These are phyloP conservation scores for Penicillium sumatraense DNA, from an alignment of 2,329 filamentous ascomycete genomes.

Conservation along the genomic window DNA sequence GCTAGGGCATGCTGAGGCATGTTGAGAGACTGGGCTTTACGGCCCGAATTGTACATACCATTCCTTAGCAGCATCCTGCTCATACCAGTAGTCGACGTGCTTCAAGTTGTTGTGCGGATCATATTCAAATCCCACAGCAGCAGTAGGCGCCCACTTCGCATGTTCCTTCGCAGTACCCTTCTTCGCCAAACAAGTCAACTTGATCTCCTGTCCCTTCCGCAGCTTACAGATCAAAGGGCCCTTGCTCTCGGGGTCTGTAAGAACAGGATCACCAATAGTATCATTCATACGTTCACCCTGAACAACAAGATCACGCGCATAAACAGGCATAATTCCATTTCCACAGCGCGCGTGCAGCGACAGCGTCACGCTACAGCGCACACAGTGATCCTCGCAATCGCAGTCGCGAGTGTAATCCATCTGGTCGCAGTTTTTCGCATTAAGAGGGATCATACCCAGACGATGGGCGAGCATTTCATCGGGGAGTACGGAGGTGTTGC, in stretches of 20 bases:
- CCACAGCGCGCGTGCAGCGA: slow-evolving; percentile 85
- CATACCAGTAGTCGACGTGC: slow-evolving; percentile 94
- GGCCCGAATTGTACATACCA: slow-evolving; percentile 76
- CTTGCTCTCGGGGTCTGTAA: slow-evolving; percentile 78
- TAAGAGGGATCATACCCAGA: slow-evolving; percentile 85
- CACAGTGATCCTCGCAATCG: slow-evolving; percentile 94
- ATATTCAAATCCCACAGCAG: slow-evolving; percentile 95
- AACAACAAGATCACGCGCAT: slow-evolving; percentile 84
- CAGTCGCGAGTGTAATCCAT: slow-evolving; percentile 91
- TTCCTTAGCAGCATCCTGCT: slow-evolving; percentile 79
- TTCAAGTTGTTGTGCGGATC: slow-evolving; percentile 95
- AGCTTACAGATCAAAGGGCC: slow-evolving; percentile 90
- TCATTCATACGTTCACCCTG: slow-evolving; percentile 72
- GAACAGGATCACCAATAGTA: slow-evolving; percentile 77
- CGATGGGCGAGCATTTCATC: slow-evolving; percentile 96
- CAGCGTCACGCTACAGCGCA: slow-evolving; percentile 85
- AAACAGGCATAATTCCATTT: slow-evolving; percentile 88
- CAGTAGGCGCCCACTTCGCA: slow-evolving; percentile 93
- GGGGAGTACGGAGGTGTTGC: slow-evolving; percentile 92
- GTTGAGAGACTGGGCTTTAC: no score
- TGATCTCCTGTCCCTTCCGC: slow-evolving; percentile 84
- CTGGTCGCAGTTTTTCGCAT: slow-evolving; percentile 79
- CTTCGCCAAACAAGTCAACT: slow-evolving; percentile 90
- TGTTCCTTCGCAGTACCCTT: slow-evolving; percentile 99
- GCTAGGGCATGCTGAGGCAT: no score